A percentile compares a stretch with the other conserved stretches of the same genome.
Conservation (phyloP, 768 basidiomycete species). For the Wakefieldia striispora region DNA sequence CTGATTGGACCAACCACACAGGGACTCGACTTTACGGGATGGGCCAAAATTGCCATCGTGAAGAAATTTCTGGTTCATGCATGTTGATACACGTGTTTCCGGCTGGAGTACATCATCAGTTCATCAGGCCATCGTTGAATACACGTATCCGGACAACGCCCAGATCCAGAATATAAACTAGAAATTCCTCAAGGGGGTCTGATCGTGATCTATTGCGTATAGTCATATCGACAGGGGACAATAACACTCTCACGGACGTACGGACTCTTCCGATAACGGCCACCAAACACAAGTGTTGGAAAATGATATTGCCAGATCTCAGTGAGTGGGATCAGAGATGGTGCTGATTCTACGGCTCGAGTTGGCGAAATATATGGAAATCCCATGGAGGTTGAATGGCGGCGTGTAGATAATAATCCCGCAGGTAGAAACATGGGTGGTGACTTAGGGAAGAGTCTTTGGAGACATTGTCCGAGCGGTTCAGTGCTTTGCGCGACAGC, state of each 20-base stretch:
- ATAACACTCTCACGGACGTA: slow-evolving; percentile 25
- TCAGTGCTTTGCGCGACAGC: slow-evolving; percentile 5
- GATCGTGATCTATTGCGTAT: slow-evolving; percentile 25
- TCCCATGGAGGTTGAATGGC: slow-evolving; percentile 4
- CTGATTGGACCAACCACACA: slow-evolving; percentile 14
- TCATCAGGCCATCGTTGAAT: slow-evolving; percentile 10
- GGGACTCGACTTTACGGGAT: slow-evolving; percentile 12
- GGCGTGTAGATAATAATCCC: background rate
- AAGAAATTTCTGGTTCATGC: slow-evolving; percentile 6
- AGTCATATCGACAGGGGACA: slow-evolving; percentile 17
- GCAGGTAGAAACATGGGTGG: background rate
- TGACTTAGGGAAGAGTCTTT: background rate
- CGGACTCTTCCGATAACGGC: slow-evolving; percentile 22
- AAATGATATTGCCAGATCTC: slow-evolving; percentile 23
- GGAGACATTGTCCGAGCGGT: slow-evolving; percentile 1
- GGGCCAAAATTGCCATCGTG: slow-evolving; percentile 7
- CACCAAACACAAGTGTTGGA: slow-evolving; percentile 19
- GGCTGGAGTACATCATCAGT: slow-evolving; percentile 8
- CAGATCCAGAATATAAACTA: slow-evolving; percentile 19
- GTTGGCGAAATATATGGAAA: slow-evolving; percentile 4
- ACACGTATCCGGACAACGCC: slow-evolving; percentile 19
- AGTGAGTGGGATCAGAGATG: slow-evolving; percentile 18
- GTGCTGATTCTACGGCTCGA: slow-evolving; percentile 19
- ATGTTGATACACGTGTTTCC: slow-evolving; percentile 26
- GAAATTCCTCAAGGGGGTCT: slow-evolving; percentile 16